phyloP scores from a whole-genome alignment of 139 green algal species.

The Volvox africanus region DNA sequence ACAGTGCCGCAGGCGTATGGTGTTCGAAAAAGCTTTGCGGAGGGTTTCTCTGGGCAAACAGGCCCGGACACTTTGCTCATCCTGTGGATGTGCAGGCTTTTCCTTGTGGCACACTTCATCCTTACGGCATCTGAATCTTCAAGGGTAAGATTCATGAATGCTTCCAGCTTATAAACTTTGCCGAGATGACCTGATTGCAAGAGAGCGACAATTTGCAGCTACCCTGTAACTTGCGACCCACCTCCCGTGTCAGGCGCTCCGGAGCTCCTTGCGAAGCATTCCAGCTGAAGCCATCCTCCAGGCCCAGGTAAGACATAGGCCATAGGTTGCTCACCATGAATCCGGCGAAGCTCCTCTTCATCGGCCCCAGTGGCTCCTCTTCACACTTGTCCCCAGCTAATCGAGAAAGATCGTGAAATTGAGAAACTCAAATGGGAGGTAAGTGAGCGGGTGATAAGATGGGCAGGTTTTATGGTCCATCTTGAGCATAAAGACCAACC shows the following conservation, averaged over 20 bases:
- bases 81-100: neutral
- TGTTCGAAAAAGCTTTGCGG: no score
- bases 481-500: no score
- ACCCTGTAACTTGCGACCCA: no score
- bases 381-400: slow-evolving; percentile 4
- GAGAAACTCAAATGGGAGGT: slow-evolving; percentile 38
- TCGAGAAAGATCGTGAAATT: slow-evolving; percentile 38
- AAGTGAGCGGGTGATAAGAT: neutral
- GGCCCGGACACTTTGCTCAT: no score
- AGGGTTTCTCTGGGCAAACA: no score
- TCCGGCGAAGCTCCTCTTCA: neutral
- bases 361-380: no score
- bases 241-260: slow-evolving; percentile 16
- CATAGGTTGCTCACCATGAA: neutral
- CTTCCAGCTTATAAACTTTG: neutral
- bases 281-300: slow-evolving; percentile 34
- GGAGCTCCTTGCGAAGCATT: slow-evolving; percentile 8
- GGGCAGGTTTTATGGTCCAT: no score
- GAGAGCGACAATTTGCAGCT: no score
- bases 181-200: no score
- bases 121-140: slow-evolving; percentile 34
- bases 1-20: neutral
- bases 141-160: slow-evolving; percentile 2
- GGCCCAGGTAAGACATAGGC: neutral
- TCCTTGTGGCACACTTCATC: slow-evolving; percentile 37